These are phyloP conservation scores for Elaeis guineensis DNA, from an alignment of 176 grass and related monocot genomes.

Conservation along the genomic window DNA sequence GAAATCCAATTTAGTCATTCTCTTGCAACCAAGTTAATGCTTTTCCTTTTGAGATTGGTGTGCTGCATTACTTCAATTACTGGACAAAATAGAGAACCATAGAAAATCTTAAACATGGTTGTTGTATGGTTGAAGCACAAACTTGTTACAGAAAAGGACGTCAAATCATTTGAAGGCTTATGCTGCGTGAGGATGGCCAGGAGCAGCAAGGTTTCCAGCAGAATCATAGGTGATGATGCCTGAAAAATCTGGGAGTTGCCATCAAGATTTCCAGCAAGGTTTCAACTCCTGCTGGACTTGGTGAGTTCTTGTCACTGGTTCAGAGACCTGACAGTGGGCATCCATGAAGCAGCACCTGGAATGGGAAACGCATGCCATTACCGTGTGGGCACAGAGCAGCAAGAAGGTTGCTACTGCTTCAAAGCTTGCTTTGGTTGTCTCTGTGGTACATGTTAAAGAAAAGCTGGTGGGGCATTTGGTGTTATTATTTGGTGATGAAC, in stretches of 20 bases:
- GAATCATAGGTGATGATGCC: conserved; percentile 76
- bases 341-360: conserved; percentile 35
- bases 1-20: too few species aligned
- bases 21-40: too few species aligned
- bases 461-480: conserved; percentile 58
- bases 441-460: conserved; percentile 16
- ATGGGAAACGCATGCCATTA: conserved; percentile 68
- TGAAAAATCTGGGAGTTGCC: conserved; percentile 90
- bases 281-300: conserved; percentile 50
- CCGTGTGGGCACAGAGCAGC: conserved; percentile 39
- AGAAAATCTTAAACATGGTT: too few species aligned
- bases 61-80: too few species aligned
- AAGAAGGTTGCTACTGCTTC: conserved; percentile 42
- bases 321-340: conserved; percentile 49
- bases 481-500: too few species aligned
- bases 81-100: too few species aligned
- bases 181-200: conserved; percentile 34
- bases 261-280: conserved; percentile 18
- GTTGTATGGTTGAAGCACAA: too few species aligned
- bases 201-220: conserved; percentile 54
- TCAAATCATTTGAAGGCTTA: conserved; percentile 38
- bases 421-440: not conserved
- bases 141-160: too few species aligned
- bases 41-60: too few species aligned
- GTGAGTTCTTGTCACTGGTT: conserved; percentile 64